Evolutionary conservation across 2,329 filamentous ascomycete species (phyloP).

Genomic region (Westerdykella ornata): DNA sequence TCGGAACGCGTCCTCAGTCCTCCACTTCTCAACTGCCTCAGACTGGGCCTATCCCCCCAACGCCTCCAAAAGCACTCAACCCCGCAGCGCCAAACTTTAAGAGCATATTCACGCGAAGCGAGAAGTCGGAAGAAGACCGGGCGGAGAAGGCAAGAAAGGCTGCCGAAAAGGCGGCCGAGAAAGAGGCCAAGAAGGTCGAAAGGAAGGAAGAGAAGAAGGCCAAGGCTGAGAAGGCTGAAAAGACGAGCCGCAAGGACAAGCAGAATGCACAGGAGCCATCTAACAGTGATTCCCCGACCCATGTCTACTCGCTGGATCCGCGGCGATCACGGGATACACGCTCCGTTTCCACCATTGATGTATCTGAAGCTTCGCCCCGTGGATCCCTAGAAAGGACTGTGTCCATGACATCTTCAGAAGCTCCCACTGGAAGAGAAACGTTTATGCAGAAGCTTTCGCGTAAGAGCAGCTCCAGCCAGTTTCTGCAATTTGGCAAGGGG

Average conservation of each 20-base stretch:
- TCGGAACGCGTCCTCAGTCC: constrained; percentile 68
- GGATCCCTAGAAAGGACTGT: constrained; percentile 37
- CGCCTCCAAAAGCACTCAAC: constrained; percentile 58
- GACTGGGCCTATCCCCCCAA: constrained; percentile 40
- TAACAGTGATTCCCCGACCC: background rate
- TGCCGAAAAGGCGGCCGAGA: constrained; percentile 31
- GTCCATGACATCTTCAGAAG: constrained; percentile 34
- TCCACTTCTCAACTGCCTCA: constrained; percentile 45
- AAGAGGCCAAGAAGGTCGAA: constrained; percentile 31
- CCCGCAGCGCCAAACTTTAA: constrained; percentile 80
- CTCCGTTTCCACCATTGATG: constrained; percentile 39
- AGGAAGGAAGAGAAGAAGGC: constrained; percentile 34
- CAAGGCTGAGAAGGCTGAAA: constrained; percentile 29
- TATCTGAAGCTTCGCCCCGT: constrained; percentile 32
- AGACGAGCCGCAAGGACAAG: constrained; percentile 32
- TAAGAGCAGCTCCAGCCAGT: constrained; percentile 44
- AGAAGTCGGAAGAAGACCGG: constrained; percentile 28
- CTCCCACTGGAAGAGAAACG: constrained; percentile 35
- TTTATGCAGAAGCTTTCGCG: constrained; percentile 47
- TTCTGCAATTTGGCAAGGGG: constrained; percentile 38
- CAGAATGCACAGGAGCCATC: constrained; percentile 12
- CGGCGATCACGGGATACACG: constrained; percentile 41
- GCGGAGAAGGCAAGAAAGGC: constrained; percentile 28
- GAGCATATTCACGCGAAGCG: constrained; percentile 50
- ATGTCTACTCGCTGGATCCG: constrained; percentile 18